These are phyloP conservation scores for Citrus cavaleriei DNA, from an alignment of 345 rosid species.

Conservation along the genomic window DNA sequence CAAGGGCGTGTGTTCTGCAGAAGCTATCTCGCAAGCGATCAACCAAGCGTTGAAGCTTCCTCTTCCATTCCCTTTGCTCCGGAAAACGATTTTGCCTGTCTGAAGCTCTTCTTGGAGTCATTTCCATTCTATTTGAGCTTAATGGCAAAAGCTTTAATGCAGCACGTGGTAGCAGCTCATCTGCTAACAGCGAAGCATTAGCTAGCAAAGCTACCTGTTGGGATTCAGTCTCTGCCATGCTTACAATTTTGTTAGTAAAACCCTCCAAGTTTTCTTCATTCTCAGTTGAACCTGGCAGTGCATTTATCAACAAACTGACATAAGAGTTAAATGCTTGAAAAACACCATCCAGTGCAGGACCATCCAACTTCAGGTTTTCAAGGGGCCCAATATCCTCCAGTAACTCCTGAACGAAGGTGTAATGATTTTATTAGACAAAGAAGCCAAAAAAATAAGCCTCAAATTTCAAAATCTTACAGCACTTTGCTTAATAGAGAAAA, in stretches of 20 bases:
- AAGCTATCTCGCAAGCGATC: constrained; percentile 86
- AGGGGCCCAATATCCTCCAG: constrained; percentile 81
- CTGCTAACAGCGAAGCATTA: constrained; percentile 79
- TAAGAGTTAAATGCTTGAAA: constrained; percentile 64
- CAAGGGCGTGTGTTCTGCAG: constrained; percentile 89
- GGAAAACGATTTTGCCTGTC: constrained; percentile 66
- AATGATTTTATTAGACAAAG: neutral
- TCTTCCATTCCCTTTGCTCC: constrained; percentile 88
- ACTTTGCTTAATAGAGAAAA: neutral
- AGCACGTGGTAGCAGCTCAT: constrained; percentile 82
- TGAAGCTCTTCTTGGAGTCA: constrained; percentile 50
- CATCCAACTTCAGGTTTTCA: constrained; percentile 71
- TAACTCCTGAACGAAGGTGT: constrained; percentile 45
- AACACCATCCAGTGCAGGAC: constrained; percentile 73
- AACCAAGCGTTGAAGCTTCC: constrained; percentile 66
- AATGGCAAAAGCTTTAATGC: constrained; percentile 62
- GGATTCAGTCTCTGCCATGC: constrained; percentile 71
- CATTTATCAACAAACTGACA: constrained; percentile 67
- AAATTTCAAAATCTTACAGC: neutral
- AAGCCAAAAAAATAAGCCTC: neutral
- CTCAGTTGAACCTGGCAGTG: constrained; percentile 74
- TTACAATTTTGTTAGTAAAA: constrained; percentile 54
- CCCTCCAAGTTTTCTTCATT: constrained; percentile 60
- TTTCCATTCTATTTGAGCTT: constrained; percentile 34
- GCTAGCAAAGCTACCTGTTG: constrained; percentile 86